These are phyloP conservation scores for Lathyrus tuberosus DNA, from an alignment of 306 rosid genomes.

Conservation along the genomic window DNA sequence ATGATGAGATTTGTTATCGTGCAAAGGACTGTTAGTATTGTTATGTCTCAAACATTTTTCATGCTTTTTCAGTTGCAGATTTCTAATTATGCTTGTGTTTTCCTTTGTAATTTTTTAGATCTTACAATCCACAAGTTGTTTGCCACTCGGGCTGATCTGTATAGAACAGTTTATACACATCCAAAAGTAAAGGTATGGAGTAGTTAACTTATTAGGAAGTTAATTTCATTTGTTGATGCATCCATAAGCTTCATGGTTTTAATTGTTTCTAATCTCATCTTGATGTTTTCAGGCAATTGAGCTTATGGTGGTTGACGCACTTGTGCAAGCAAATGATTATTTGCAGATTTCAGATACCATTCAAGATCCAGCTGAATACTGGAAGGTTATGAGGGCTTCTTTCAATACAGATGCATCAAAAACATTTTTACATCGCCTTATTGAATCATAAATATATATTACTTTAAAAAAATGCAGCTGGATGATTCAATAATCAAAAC, in stretches of 20 bases:
- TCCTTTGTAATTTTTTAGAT: constrained; percentile 54
- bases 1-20: constrained; percentile 89
- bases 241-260: constrained; percentile 2
- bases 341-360: constrained; percentile 70
- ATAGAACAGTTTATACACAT: constrained; percentile 88
- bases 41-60: constrained; percentile 27
- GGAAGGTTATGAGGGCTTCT: constrained; percentile 71
- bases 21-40: constrained; percentile 78
- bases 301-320: constrained; percentile 90
- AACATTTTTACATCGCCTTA: constrained; percentile 15
- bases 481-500: constrained; percentile 85
- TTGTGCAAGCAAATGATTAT: constrained; percentile 69
- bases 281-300: constrained; percentile 74
- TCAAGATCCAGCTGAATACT: constrained; percentile 72
- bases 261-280: constrained; percentile 36
- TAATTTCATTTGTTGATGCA: constrained; percentile 27
- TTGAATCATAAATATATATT: constrained; percentile 11
- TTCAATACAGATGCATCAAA: constrained; percentile 25
- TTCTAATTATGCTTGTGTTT: constrained; percentile 38
- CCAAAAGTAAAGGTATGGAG: constrained; percentile 85
- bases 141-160: constrained; percentile 89
- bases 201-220: constrained; percentile 7
- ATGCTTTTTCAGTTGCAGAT: constrained; percentile 18
- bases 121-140: constrained; percentile 89
- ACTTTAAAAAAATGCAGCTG: constrained; percentile 62